These are phyloP conservation scores for Colletotrichum chrysophilum DNA, from an alignment of 2,329 filamentous ascomycete species.

Conservation along the genomic window DNA sequence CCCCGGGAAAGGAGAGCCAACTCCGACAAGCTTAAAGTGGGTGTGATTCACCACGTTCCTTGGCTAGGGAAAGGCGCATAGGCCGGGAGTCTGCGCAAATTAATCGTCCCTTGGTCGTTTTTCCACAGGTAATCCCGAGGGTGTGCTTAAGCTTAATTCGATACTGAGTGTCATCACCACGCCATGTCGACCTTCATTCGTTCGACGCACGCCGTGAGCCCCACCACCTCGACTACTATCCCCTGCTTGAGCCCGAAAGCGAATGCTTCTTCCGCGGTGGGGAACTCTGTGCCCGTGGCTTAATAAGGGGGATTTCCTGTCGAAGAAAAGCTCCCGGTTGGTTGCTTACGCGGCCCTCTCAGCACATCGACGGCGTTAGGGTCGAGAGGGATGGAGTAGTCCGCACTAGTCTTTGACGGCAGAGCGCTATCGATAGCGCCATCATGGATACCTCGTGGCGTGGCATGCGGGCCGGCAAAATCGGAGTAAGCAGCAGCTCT, in stretches of 20 bases:
- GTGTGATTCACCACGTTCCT: neutral
- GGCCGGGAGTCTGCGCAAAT: neutral
- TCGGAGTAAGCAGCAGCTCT: neutral
- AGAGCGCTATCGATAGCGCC: slow-evolving; percentile 13
- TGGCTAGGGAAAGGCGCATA: neutral
- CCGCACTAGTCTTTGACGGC: slow-evolving; percentile 6
- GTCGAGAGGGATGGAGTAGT: neutral
- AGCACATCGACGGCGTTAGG: neutral
- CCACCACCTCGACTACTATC: neutral
- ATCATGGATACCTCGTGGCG: slow-evolving; percentile 17
- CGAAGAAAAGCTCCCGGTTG: neutral
- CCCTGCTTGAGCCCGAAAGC: slow-evolving; percentile 8
- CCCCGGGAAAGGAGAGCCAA: neutral
- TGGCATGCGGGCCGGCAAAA: slow-evolving; percentile 12
- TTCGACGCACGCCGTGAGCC: neutral
- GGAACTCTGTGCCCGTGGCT: neutral
- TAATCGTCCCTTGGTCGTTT: neutral
- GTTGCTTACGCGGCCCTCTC: slow-evolving; percentile 17
- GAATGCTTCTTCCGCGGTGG: slow-evolving; percentile 9
- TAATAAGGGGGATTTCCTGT: neutral
- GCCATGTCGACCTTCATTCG: slow-evolving; percentile 16
- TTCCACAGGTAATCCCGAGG: slow-evolving; percentile 11
- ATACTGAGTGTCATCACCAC: slow-evolving; percentile 16
- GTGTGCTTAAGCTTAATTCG: slow-evolving; percentile 24
- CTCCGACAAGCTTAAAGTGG: neutral